These are phyloP conservation scores for Sugiyamaella paludigena DNA, from an alignment of 1,139 yeast species.

Conservation along the genomic window DNA sequence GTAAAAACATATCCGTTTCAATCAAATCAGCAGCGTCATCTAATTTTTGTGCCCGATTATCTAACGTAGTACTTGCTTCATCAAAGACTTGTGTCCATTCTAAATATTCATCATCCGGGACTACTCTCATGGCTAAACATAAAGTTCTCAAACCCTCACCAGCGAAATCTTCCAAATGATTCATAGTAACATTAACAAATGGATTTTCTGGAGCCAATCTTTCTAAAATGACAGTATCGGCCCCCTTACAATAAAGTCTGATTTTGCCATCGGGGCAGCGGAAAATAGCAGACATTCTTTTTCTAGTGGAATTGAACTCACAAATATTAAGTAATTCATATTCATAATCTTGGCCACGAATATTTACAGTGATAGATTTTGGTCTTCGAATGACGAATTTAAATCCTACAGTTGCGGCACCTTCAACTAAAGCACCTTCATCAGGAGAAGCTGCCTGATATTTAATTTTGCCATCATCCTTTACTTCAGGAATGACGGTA, in stretches of 20 bases:
- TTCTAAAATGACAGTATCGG: conserved; percentile 92
- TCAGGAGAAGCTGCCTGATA: conserved; percentile 99
- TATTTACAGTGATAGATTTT: conserved; percentile 67
- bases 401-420: conserved; percentile 88
- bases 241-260: conserved; percentile 91
- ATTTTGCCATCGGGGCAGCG: conserved; percentile 93
- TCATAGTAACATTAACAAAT: conserved; percentile 74
- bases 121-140: conserved; percentile 83
- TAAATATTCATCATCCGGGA: conserved; percentile 74
- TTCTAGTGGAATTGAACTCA: conserved; percentile 95
- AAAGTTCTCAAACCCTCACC: conserved; percentile 93
- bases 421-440: conserved; percentile 97
- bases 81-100: conserved; percentile 61
- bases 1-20: conserved; percentile 62
- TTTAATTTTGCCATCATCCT: conserved; percentile 55
- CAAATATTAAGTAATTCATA: conserved; percentile 86
- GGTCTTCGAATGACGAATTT: conserved; percentile 85
- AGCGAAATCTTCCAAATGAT: conserved; percentile 94
- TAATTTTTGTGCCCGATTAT: conserved; percentile 67
- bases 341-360: conserved; percentile 47
- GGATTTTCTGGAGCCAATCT: conserved; percentile 74
- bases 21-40: conserved; percentile 85
- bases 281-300: conserved; percentile 95
- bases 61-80: conserved; percentile 79
- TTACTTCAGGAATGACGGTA: conserved; percentile 91